These are phyloP conservation scores for Fusarium nematophilum DNA, from an alignment of 2,329 filamentous ascomycete genomes.

Conservation along the genomic window DNA sequence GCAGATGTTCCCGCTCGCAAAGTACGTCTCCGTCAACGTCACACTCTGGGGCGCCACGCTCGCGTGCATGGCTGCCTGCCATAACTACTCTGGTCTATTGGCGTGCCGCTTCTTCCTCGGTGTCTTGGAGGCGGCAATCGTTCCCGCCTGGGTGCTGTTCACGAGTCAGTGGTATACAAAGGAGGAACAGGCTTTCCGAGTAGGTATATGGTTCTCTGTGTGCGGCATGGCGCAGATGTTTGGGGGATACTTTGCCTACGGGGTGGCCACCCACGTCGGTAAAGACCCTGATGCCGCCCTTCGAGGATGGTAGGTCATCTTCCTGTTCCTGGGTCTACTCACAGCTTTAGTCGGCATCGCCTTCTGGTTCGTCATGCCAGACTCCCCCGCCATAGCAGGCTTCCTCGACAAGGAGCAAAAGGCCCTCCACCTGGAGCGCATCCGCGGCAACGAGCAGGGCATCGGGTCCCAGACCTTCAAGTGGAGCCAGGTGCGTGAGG, in stretches of 20 bases:
- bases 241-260: slow-evolving; percentile 38
- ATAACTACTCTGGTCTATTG: slow-evolving; percentile 23
- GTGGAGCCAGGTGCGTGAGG: slow-evolving; percentile 30
- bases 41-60: slow-evolving; percentile 48
- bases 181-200: slow-evolving; percentile 33
- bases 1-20: slow-evolving; percentile 52
- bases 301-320: slow-evolving; percentile 27
- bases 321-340: slow-evolving; percentile 25
- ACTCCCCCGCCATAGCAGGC: slow-evolving; percentile 17
- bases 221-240: slow-evolving; percentile 36
- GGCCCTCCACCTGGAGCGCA: slow-evolving; percentile 19
- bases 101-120: slow-evolving; percentile 32
- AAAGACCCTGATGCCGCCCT: slow-evolving; percentile 19
- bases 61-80: slow-evolving; percentile 28
- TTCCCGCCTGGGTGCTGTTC: slow-evolving; percentile 30
- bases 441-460: slow-evolving; percentile 29
- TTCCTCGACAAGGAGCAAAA: slow-evolving; percentile 23
- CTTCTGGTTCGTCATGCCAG: slow-evolving; percentile 32
- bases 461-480: slow-evolving; percentile 34
- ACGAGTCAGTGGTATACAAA: slow-evolving; percentile 39
- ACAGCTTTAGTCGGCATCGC: slow-evolving; percentile 11
- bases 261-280: slow-evolving; percentile 32
- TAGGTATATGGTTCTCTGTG: slow-evolving; percentile 37
- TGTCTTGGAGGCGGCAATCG: slow-evolving; percentile 24
- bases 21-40: slow-evolving; percentile 51